A percentile compares a stretch with the other conserved stretches of the same genome.
phyloP scores from a whole-genome alignment of 441 rosid genomes.

The Breynia disticha region DNA sequence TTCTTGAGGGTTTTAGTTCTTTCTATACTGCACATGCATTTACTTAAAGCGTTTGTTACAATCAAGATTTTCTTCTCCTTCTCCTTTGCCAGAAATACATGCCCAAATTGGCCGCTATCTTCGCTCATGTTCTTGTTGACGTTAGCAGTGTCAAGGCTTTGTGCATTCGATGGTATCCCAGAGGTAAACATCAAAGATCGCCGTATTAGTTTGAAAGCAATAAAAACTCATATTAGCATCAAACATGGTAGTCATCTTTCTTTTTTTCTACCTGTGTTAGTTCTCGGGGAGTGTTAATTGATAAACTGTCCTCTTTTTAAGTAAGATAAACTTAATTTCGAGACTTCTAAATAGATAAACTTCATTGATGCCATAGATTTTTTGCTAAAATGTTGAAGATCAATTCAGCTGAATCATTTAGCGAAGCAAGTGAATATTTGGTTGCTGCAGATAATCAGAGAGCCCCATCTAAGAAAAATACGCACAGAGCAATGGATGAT shows the following conservation, averaged over 20 bases:
- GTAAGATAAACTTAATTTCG: not conserved
- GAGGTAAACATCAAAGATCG: slow-evolving; percentile 35
- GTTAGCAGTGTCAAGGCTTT: slow-evolving; percentile 82
- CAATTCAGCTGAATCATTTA: not conserved
- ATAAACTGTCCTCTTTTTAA: not conserved
- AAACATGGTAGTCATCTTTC: no score
- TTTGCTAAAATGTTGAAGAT: no score
- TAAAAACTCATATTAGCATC: not conserved
- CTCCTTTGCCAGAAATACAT: slow-evolving; percentile 66
- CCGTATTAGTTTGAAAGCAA: not conserved
- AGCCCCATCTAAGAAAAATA: slow-evolving; percentile 61
- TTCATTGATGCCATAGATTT: no score
- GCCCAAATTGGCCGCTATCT: slow-evolving; percentile 78
- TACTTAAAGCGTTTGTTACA: not conserved
- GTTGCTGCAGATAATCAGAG: slow-evolving; percentile 37
- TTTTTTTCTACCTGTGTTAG: no score
- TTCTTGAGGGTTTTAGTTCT: no score
- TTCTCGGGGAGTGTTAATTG: no score
- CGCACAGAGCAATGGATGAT: slow-evolving; percentile 87
- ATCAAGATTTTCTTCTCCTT: not conserved
- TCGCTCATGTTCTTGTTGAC: slow-evolving; percentile 77
- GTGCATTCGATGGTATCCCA: slow-evolving; percentile 75
- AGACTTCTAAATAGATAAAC: not conserved
- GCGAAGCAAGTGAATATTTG: slow-evolving; percentile 2
- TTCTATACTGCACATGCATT: no score